A percentile compares a stretch with the other conserved stretches of the same genome.
Conservation (phyloP, 352 stramenopile genomes). For the Aphanomyces invadans region DNA sequence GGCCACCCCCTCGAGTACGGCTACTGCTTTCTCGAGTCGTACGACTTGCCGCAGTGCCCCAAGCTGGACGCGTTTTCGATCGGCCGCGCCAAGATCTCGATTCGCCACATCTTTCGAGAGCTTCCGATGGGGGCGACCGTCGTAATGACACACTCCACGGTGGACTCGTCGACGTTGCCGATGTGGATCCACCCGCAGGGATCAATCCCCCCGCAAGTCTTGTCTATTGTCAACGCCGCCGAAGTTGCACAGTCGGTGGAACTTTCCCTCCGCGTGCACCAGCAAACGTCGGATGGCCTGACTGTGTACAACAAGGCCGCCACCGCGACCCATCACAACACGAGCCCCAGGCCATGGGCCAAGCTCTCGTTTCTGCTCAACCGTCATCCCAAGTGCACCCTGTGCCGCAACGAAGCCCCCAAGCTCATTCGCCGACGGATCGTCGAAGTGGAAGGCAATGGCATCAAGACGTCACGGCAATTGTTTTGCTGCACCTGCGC, state of each 20-base stretch:
- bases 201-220: not conserved
- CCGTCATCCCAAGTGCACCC: not conserved
- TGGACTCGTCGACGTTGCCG: not conserved
- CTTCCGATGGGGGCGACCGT: conserved; percentile 8
- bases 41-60: conserved; percentile 12
- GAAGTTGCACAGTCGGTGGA: not conserved
- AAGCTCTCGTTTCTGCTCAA: conserved; percentile 5
- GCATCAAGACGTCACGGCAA: not conserved
- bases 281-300: not conserved
- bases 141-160: conserved; percentile 19
- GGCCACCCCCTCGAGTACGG: conserved; percentile 6
- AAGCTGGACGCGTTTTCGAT: conserved; percentile 20
- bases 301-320: not conserved
- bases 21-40: conserved; percentile 25
- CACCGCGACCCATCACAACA: not conserved
- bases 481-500: conserved; percentile 1
- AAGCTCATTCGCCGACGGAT: not conserved
- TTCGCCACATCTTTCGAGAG: conserved; percentile 25
- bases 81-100: conserved; percentile 17
- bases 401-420: not conserved
- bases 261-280: not conserved
- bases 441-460: not conserved
- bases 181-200: not conserved
- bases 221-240: not conserved
- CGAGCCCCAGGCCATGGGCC: not conserved